These are phyloP conservation scores for Gillenia trifoliata DNA, from an alignment of 306 rosid genomes.

Conservation along the genomic window DNA sequence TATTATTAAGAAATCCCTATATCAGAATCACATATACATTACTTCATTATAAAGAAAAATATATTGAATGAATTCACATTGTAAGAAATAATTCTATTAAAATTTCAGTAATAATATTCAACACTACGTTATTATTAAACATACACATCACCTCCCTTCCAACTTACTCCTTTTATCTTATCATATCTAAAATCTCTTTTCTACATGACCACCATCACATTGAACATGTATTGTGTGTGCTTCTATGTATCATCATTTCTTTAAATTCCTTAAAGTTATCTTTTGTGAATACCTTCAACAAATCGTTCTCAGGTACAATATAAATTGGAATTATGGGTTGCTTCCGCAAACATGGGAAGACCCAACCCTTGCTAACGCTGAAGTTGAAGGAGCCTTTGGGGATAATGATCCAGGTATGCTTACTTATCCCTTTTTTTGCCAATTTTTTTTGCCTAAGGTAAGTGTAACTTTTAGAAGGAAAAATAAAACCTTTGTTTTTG, in stretches of 20 bases:
- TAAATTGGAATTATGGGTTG: slow-evolving; percentile 91
- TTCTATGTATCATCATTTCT: neutral
- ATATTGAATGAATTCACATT: no score
- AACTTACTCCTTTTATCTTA: neutral
- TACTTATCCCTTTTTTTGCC: neutral
- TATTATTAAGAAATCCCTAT: no score
- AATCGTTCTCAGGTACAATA: slow-evolving; percentile 54
- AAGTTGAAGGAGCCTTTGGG: slow-evolving; percentile 91
- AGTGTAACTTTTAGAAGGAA: neutral
- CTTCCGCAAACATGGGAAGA: slow-evolving; percentile 99
- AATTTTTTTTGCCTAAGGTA: neutral
- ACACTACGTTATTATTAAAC: neutral
- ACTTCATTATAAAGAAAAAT: no score
- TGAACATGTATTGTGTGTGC: neutral
- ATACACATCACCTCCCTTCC: neutral
- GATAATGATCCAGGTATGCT: slow-evolving; percentile 83
- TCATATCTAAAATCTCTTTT: neutral
- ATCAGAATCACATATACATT: no score
- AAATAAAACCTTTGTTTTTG: neutral
- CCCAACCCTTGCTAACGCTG: slow-evolving; percentile 72
- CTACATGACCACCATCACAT: neutral
- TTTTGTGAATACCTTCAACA: neutral
- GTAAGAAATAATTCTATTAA: no score
- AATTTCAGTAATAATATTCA: neutral
- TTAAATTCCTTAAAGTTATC: neutral